Conservation (phyloP, 2,329 filamentous ascomycete genomes). For the Xylogone sp. region DNA sequence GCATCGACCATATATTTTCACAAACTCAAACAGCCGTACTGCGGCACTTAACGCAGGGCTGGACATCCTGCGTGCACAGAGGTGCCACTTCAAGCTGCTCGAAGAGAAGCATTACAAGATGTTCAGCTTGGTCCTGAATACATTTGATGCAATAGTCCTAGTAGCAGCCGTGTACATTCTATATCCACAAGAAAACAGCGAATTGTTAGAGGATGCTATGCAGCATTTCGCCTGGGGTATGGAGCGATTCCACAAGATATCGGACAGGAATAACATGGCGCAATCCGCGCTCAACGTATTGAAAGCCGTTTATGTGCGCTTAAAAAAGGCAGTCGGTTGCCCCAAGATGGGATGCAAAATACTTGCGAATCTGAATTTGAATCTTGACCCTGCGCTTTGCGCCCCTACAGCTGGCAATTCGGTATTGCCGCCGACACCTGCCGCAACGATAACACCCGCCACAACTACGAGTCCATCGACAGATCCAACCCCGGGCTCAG, state of each 20-base stretch:
- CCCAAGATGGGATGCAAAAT: background rate
- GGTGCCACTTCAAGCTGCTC: slow-evolving; percentile 44
- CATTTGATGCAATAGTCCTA: slow-evolving; percentile 60
- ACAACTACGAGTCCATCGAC: background rate
- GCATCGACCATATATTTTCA: slow-evolving; percentile 60
- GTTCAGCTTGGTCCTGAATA: slow-evolving; percentile 57
- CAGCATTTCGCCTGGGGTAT: slow-evolving; percentile 58
- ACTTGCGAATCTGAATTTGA: background rate
- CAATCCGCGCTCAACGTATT: slow-evolving; percentile 51
- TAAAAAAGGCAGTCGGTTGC: slow-evolving; percentile 44
- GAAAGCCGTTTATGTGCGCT: slow-evolving; percentile 49
- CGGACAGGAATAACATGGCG: slow-evolving; percentile 48
- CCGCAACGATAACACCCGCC: background rate
- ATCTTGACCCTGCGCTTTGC: background rate
- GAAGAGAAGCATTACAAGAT: slow-evolving; percentile 49
- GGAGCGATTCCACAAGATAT: slow-evolving; percentile 54
- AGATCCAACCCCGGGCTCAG: background rate
- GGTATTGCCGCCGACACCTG: background rate
- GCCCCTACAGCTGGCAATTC: background rate
- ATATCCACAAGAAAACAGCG: slow-evolving; percentile 52
- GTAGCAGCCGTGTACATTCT: slow-evolving; percentile 58
- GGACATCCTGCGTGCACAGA: slow-evolving; percentile 51
- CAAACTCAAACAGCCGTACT: slow-evolving; percentile 46
- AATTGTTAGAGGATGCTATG: slow-evolving; percentile 41
- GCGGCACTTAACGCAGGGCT: slow-evolving; percentile 54